Evolutionary conservation across 306 rosid species (phyloP), one percentile per base, ranked within the genome.

Genomic region (Inga leiocalycina): DNA sequence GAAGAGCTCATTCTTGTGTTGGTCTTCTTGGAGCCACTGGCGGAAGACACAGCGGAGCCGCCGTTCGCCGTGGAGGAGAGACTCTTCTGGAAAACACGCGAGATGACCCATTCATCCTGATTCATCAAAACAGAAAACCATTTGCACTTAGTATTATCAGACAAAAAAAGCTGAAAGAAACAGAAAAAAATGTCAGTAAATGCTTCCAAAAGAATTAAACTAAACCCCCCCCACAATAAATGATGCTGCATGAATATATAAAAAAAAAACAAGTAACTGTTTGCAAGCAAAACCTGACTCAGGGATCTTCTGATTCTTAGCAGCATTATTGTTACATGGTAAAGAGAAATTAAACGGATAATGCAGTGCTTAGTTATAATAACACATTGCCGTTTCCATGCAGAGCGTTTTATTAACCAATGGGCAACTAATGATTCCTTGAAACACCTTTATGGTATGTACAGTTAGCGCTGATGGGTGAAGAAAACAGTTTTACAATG

Each of bases 91-190:
- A 97, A 97, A 16, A 97, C 98, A 45, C 98, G 86, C 35, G 98
- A 97, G 22, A 97, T 97, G 12, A 97, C 99, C 99, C 99, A 97
- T 85, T 97, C 99, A 11, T 94, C 98, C 99, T 97, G 15, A 70
- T 39, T 30, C 57, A 77, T 44, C 0, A 61, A 22, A 65, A 54
- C 10, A n/a, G 1, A 54, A 3, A 41, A 12, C 34, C 45, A 16
- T 44, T 79, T 10, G 4, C 62, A 45, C 35, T 77, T 13, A 71
- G 74, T 39, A 32, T 51, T 27, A 51, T 34, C 2, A 41, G 10
- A n/a, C 11, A n/a, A 3, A 20, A 16, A 32, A 3, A 11, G 2
- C 64, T 32, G 46, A 74, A 74, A 16, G 27, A 19, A 67, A 34
- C 39, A 16, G 44, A 22, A 20, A 44, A 45, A 52, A 24, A 30